These are phyloP conservation scores for Melampsora medusae DNA, from an alignment of 1,284 basidiomycete genomes.

Conservation along the genomic window DNA sequence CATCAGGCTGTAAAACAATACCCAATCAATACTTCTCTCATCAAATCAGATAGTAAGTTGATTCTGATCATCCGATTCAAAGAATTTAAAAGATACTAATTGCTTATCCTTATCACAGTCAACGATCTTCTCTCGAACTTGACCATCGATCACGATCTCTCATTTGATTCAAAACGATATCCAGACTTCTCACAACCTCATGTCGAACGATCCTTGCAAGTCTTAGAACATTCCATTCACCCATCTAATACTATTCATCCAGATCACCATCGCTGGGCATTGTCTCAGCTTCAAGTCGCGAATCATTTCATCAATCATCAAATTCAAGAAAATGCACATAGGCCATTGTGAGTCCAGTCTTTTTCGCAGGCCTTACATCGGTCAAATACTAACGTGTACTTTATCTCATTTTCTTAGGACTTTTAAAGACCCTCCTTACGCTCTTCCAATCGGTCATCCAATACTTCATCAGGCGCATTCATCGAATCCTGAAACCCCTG, in stretches of 20 bases:
- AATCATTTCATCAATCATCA: background rate
- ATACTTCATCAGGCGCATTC: background rate
- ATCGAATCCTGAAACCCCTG: background rate
- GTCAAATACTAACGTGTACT: background rate
- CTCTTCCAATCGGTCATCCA: constrained; percentile 7
- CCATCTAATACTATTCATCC: no score
- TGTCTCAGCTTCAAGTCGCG: background rate
- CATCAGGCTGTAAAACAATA: constrained; percentile 14
- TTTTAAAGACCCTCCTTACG: constrained; percentile 30
- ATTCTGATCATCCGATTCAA: background rate
- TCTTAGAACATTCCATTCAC: no score
- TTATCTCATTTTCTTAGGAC: background rate
- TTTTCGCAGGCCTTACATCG: background rate
- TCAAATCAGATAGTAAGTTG: constrained; percentile 26
- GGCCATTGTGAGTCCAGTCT: background rate
- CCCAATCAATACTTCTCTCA: constrained; percentile 12
- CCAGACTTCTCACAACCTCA: background rate
- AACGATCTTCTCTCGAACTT: background rate
- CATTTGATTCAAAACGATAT: background rate
- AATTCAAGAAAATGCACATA: background rate
- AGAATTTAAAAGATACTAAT: background rate
- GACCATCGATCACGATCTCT: background rate
- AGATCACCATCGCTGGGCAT: background rate
- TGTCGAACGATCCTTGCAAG: no score
- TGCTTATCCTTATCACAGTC: background rate